phyloP scores from a whole-genome alignment of 176 grass and related monocot genomes.

The Zea luxurians region DNA sequence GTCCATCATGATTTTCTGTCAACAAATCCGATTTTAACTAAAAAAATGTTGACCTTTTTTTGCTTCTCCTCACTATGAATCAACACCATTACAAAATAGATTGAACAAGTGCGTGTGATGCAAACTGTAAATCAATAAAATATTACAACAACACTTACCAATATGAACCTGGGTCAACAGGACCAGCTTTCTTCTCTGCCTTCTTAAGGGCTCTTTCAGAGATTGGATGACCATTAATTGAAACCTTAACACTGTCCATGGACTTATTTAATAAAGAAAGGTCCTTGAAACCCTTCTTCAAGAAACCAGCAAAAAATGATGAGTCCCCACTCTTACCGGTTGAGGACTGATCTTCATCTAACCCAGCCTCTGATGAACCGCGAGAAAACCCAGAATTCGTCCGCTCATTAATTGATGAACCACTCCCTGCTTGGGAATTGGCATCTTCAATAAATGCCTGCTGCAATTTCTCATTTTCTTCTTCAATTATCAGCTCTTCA shows the following conservation, averaged over 20 bases:
- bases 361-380: constrained; percentile 56
- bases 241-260: constrained; percentile 67
- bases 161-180: constrained; percentile 79
- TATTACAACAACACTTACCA: constrained; percentile 59
- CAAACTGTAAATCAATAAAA: constrained; percentile 1
- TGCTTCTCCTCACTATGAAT: not conserved
- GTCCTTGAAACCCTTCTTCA: constrained; percentile 76
- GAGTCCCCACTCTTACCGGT: constrained; percentile 69
- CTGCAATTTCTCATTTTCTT: constrained; percentile 31
- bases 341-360: constrained; percentile 66
- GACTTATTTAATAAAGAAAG: constrained; percentile 68
- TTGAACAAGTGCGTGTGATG: constrained; percentile 20
- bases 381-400: constrained; percentile 68
- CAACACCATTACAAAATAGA: not conserved
- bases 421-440: constrained; percentile 47
- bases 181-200: constrained; percentile 93
- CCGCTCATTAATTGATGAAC: constrained; percentile 58
- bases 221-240: constrained; percentile 86
- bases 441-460: constrained; percentile 42
- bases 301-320: constrained; percentile 78
- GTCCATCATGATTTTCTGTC: not conserved
- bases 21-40: too few relatives aligned
- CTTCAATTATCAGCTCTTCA: constrained; percentile 37
- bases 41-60: not conserved
- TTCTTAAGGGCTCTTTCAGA: constrained; percentile 81